phyloP scores from a whole-genome alignment of 192 early-diverging fungal genomes.

The Obelidium mucronatum region DNA sequence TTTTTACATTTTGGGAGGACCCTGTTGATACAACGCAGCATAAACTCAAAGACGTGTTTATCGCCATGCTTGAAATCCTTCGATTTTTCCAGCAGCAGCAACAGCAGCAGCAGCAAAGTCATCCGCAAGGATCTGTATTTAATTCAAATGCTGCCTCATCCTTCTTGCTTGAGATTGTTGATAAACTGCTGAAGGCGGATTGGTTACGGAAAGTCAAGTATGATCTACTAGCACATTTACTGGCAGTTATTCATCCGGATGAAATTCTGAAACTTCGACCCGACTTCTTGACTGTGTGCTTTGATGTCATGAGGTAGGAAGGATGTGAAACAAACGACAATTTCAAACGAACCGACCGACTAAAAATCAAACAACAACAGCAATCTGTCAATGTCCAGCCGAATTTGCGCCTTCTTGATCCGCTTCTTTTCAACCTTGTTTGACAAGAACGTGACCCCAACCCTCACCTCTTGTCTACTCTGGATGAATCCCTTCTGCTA shows the following conservation, averaged over 20 bases:
- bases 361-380: constrained; percentile 9
- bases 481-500: constrained; percentile 66
- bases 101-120: background rate
- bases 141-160: constrained; percentile 2
- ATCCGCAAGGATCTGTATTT: background rate
- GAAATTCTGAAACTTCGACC: constrained; percentile 63
- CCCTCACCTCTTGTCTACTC: constrained; percentile 45
- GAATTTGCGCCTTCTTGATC: constrained; percentile 12
- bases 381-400: constrained; percentile 19
- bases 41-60: constrained; percentile 69
- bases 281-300: constrained; percentile 67
- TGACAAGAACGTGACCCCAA: constrained; percentile 12
- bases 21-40: constrained; percentile 82
- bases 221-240: constrained; percentile 73
- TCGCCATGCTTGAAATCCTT: constrained; percentile 71
- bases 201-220: constrained; percentile 85
- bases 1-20: constrained; percentile 88
- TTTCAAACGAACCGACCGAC: background rate
- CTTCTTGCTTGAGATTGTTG: constrained; percentile 68
- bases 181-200: constrained; percentile 75
- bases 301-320: constrained; percentile 60
- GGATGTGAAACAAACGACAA: no score
- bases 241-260: constrained; percentile 59
- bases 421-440: constrained; percentile 28
- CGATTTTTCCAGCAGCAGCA: constrained; percentile 38